Evolutionary conservation across 78 protist genomes (phyloP).

Genomic region (Protostelium mycophagum): DNA sequence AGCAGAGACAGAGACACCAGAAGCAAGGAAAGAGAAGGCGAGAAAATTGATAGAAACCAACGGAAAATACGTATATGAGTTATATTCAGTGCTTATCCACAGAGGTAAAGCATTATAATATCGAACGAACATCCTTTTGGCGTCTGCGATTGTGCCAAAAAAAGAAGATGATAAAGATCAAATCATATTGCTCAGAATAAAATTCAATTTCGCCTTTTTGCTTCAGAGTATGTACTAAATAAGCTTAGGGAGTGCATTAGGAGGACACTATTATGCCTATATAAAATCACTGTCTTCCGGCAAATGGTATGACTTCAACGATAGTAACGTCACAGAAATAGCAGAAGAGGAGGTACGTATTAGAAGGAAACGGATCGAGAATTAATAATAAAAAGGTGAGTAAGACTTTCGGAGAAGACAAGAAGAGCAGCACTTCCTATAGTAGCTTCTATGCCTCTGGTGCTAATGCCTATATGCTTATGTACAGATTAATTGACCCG

Average conservation of each 20-base stretch:
- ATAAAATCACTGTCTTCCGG: conserved; percentile 5
- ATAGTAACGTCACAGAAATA: conserved; percentile 10
- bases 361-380: neutral
- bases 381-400: too few relatives aligned
- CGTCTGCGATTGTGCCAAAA: too few relatives aligned
- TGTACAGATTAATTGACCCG: neutral
- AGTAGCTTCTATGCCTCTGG: neutral
- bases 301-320: conserved; percentile 57
- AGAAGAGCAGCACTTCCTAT: neutral
- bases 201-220: too few relatives aligned
- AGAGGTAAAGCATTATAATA: conserved; percentile 55
- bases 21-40: neutral
- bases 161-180: too few relatives aligned
- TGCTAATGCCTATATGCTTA: conserved; percentile 17
- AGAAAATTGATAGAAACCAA: neutral
- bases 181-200: too few relatives aligned
- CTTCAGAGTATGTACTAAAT: too few relatives aligned
- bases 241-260: conserved; percentile 8
- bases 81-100: conserved; percentile 62
- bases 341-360: conserved; percentile 2
- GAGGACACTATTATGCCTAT: conserved; percentile 50
- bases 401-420: neutral
- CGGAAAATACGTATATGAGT: conserved; percentile 35
- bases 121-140: too few relatives aligned
- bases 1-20: neutral